These are phyloP conservation scores for Chlorella sp. DNA, from an alignment of 139 green algal genomes.

Conservation along the genomic window DNA sequence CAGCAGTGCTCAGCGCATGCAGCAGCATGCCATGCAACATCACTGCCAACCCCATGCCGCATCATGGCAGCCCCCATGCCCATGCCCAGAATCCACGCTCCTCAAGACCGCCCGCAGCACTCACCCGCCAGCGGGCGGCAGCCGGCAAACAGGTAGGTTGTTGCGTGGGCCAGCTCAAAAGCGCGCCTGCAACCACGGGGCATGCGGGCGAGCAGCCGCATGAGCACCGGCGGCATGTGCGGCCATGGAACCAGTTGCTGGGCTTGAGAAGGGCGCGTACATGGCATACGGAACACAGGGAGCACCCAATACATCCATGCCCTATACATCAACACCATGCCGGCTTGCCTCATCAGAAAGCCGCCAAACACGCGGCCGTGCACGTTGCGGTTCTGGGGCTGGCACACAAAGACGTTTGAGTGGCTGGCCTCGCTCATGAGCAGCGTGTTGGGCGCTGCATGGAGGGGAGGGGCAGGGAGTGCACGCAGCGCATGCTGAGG, in stretches of 20 bases:
- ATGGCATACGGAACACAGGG: background rate
- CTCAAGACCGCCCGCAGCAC: too few relatives aligned
- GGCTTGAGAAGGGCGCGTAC: background rate
- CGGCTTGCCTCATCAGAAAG: conserved; percentile 82
- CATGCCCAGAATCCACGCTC: too few relatives aligned
- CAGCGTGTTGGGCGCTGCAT: conserved; percentile 48
- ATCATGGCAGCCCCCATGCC: too few relatives aligned
- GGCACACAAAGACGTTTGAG: conserved; percentile 79
- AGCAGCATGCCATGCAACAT: too few relatives aligned
- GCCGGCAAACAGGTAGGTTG: conserved; percentile 81
- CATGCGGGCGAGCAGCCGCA: background rate
- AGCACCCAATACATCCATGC: too few relatives aligned
- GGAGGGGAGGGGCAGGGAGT: background rate
- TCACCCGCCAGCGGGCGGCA: conserved; percentile 44
- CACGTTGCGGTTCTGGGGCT: conserved; percentile 87
- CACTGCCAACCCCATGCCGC: background rate
- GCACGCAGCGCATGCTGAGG: too few relatives aligned
- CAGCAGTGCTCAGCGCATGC: too few relatives aligned
- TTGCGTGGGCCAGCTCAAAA: conserved; percentile 87
- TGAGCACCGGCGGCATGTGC: background rate
- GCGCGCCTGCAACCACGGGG: conserved; percentile 41
- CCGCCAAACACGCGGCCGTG: conserved; percentile 84
- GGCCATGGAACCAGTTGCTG: too few relatives aligned
- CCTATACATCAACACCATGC: background rate
- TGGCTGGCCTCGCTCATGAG: conserved; percentile 62